A percentile compares a stretch with the other conserved stretches of the same genome.
phyloP scores from a whole-genome alignment of 1,284 basidiomycete species.

The Ustilago trichophora region DNA sequence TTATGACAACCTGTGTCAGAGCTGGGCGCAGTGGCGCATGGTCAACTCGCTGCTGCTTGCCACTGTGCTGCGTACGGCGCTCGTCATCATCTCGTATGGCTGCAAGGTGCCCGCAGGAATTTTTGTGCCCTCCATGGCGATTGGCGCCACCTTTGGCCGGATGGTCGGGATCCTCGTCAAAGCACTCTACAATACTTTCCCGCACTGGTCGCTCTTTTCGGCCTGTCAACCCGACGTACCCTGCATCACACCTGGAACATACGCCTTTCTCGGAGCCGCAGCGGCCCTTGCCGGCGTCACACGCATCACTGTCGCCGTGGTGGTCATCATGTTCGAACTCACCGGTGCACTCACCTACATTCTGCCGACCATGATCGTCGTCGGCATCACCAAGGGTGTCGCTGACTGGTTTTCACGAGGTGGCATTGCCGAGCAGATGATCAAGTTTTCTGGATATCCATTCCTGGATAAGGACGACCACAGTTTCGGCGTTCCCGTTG shows the following conservation, averaged over 20 bases:
- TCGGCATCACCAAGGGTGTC: constrained; percentile 94
- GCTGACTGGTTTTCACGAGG: constrained; percentile 92
- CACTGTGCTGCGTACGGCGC: constrained; percentile 82
- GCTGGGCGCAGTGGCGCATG: constrained; percentile 91
- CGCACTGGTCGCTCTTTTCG: constrained; percentile 82
- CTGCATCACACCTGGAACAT: constrained; percentile 95
- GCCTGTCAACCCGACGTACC: constrained; percentile 89
- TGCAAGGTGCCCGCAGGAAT: constrained; percentile 97
- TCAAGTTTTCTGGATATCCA: constrained; percentile 95
- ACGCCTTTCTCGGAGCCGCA: constrained; percentile 47
- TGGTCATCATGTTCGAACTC: constrained; percentile 99
- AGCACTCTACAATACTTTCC: constrained; percentile 85
- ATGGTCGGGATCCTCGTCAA: constrained; percentile 86
- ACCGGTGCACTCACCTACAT: constrained; percentile 98
- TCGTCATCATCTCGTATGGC: constrained; percentile 93
- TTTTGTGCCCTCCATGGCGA: constrained; percentile 94
- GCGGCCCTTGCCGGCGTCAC: constrained; percentile 76
- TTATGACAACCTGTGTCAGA: constrained; percentile 93
- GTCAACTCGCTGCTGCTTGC: constrained; percentile 90
- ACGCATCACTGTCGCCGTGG: constrained; percentile 94
- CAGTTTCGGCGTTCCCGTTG: constrained; percentile 86
- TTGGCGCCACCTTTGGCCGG: constrained; percentile 92
- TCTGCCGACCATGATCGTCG: constrained; percentile 96
- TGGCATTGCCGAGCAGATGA: constrained; percentile 97
- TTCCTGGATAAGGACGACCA: constrained; percentile 85